Conservation (phyloP, 176 grass and related monocot genomes). For the Areca catechu region DNA sequence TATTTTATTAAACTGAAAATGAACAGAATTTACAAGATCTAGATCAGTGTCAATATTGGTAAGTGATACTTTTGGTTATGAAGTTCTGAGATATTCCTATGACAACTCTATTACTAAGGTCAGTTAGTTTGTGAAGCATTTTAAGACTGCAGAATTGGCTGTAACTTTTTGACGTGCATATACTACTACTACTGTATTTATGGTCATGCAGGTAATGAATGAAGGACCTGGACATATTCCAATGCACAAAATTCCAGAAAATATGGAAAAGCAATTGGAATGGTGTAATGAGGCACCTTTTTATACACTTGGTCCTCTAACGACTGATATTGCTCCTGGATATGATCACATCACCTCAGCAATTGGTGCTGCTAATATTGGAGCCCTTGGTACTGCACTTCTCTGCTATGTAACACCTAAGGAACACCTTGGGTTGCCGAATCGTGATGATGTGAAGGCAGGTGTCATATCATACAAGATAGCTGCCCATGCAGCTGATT, state of each 20-base stretch:
- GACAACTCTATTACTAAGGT: too few species aligned
- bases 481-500: constrained; percentile 90
- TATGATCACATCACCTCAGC: constrained; percentile 99
- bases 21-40: too few species aligned
- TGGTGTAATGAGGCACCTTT: constrained; percentile 99
- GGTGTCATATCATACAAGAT: constrained; percentile 98
- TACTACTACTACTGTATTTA: background rate
- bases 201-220: constrained; percentile 73
- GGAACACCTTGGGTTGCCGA: constrained; percentile 96
- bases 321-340: constrained; percentile 94
- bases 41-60: too few species aligned
- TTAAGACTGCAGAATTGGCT: too few species aligned
- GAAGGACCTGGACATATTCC: constrained; percentile 95
- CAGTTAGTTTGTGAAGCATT: too few species aligned
- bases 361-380: constrained; percentile 95
- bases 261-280: constrained; percentile 93
- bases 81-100: too few species aligned
- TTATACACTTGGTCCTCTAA: constrained; percentile 89
- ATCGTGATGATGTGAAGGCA: constrained; percentile 87
- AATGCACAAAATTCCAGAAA: constrained; percentile 97
- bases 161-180: too few species aligned
- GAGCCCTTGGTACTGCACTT: constrained; percentile 87
- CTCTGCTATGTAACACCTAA: constrained; percentile 98
- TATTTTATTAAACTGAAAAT: too few species aligned
- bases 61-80: too few species aligned